Percentiles rank a stretch among this genome's conserved stretches.
Conservation (phyloP, 1,284 basidiomycete genomes). For the Marasmius fiardii region DNA sequence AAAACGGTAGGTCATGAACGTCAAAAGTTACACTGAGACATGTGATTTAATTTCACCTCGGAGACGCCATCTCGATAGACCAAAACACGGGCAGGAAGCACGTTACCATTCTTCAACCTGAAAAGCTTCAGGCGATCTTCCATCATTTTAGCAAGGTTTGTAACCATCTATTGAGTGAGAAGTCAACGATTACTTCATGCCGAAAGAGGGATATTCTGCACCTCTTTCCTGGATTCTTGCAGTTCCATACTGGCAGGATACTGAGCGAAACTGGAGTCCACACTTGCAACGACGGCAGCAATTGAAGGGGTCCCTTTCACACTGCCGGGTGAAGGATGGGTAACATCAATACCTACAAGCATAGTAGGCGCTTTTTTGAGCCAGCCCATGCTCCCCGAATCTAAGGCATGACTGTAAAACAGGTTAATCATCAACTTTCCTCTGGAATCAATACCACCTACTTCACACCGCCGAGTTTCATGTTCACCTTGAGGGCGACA, state of each 20-base stretch:
- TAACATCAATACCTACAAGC: constrained; percentile 82
- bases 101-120: constrained; percentile 35
- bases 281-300: constrained; percentile 75
- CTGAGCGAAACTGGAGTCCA: constrained; percentile 60
- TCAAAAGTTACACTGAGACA: neutral
- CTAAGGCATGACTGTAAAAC: constrained; percentile 47
- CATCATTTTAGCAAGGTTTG: constrained; percentile 68
- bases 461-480: constrained; percentile 79
- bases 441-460: constrained; percentile 18
- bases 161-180: constrained; percentile 55
- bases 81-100: constrained; percentile 59
- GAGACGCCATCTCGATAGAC: constrained; percentile 81
- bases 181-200: constrained; percentile 17
- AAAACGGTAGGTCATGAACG: constrained; percentile 11
- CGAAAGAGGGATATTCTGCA: constrained; percentile 22
- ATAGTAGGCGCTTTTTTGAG: constrained; percentile 60
- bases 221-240: constrained; percentile 74
- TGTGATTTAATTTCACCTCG: constrained; percentile 42
- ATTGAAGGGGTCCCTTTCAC: constrained; percentile 70
- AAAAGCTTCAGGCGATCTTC: constrained; percentile 57
- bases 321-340: constrained; percentile 71
- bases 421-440: neutral
- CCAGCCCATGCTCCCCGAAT: constrained; percentile 49
- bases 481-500: constrained; percentile 76
- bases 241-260: constrained; percentile 72